Evolutionary conservation across 768 basidiomycete species (phyloP), one percentile per base, ranked within the genome.

Genomic region (Leccinum uliginosum): DNA sequence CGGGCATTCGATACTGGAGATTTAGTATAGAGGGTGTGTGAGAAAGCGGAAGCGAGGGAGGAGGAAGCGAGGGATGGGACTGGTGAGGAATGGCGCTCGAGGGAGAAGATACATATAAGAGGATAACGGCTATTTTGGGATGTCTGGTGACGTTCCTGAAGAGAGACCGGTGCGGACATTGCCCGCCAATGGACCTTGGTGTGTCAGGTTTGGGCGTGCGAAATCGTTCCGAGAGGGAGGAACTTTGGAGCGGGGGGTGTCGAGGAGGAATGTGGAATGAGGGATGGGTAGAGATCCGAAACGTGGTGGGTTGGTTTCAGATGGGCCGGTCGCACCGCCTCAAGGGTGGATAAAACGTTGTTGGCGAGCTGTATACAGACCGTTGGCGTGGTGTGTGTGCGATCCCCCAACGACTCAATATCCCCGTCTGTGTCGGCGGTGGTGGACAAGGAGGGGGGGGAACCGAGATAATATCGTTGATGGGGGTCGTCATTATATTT

Each of bases 91-190:
- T 43, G 34, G 47, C n/a, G 57, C 11, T 45, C 23, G 44, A 45
- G 44, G 44, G 44, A 45, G 50, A 43, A 7, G 50, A 61, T 38
- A 38, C 38, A 43, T 49, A 59, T 45, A 64, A 60, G 24, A 48
- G 62, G 62, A 53, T 54, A 60, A 54, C 1, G 29, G 29, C 65
- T 68, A 67, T 66, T 65, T 51, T 56, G 30, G 63, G 57, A 45
- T 21, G 11, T 23, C 11, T 27, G 51, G 51, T 19, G 49, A 54
- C 35, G 66, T 66, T 56, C 65, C 64, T 57, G 62, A 40, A 48
- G 48, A 52, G 35, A 64, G 59, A 49, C 62, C 40, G 45, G 47
- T 45, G 62, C 49, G 60, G 61, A 52, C 35, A 29, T 51, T 48
- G 54, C 21, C 45, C 24, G 45, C 45, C 45, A 46, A 46, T 24